Percentiles rank a stretch among this genome's conserved stretches.
Evolutionary conservation across 164 flowering plant species (phyloP).

Genomic region (Vitis rotundifolia): DNA sequence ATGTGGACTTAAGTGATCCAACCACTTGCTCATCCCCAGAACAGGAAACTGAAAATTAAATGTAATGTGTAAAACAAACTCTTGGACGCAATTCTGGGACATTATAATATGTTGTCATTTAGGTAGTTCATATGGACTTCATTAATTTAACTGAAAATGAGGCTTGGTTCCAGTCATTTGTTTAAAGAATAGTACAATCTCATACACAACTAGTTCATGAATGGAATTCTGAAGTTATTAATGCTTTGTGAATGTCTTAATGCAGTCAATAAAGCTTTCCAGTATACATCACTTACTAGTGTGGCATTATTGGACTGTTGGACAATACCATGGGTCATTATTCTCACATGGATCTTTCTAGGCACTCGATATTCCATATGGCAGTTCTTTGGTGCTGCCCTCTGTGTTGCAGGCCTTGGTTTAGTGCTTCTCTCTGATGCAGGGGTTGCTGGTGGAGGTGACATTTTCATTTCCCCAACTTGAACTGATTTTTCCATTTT

Average conservation of each 20-base stretch:
- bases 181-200: too few species aligned
- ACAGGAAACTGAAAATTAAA: too few species aligned
- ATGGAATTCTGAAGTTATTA: neutral
- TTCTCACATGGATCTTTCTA: slow-evolving; percentile 67
- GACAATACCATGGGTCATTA: slow-evolving; percentile 72
- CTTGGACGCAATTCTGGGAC: too few species aligned
- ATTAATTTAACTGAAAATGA: too few species aligned
- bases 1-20: too few species aligned
- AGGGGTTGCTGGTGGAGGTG: slow-evolving; percentile 68
- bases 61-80: too few species aligned
- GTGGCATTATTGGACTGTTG: slow-evolving; percentile 80
- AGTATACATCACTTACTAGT: slow-evolving; percentile 79
- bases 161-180: too few species aligned
- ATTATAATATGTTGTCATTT: too few species aligned
- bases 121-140: too few species aligned
- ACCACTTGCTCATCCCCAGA: too few species aligned
- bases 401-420: slow-evolving; percentile 64
- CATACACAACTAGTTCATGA: neutral
- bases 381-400: slow-evolving; percentile 62
- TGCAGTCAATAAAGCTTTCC: slow-evolving; percentile 76
- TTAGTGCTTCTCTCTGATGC: slow-evolving; percentile 79
- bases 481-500: neutral
- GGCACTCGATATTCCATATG: slow-evolving; percentile 65
- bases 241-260: neutral
- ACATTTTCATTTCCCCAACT: slow-evolving; percentile 6